A percentile compares a stretch with the other conserved stretches of the same genome.
These are phyloP conservation scores for Fusarium sterilihyphosum DNA, from an alignment of 2,329 filamentous ascomycete genomes.

Conservation along the genomic window DNA sequence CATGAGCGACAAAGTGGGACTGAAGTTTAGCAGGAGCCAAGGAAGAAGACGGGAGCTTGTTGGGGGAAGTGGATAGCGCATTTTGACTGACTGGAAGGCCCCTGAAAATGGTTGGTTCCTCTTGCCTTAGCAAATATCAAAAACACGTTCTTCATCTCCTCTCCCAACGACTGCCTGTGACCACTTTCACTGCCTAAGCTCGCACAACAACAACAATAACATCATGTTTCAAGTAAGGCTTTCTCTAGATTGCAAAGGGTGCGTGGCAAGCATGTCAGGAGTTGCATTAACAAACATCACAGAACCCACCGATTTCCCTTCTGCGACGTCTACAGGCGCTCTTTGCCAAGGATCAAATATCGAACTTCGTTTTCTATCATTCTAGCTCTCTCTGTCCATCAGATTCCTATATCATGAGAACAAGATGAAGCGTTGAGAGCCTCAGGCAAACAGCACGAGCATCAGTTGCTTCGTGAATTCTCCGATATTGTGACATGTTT, in stretches of 20 bases:
- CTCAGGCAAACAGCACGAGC: not conserved
- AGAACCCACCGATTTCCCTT: not conserved
- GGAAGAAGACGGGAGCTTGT: not conserved
- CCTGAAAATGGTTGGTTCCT: not conserved
- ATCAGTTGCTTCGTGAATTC: not conserved
- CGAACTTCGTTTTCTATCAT: not conserved
- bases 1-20: not conserved
- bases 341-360: not conserved
- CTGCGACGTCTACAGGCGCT: too few species aligned
- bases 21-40: not conserved
- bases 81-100: not conserved
- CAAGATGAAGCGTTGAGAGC: not conserved
- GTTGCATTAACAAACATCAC: not conserved
- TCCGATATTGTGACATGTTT: not conserved
- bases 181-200: not conserved
- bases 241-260: not conserved
- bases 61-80: not conserved
- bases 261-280: not conserved
- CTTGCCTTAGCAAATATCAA: not conserved
- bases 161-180: not conserved
- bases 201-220: not conserved
- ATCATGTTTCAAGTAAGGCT: not conserved
- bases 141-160: not conserved
- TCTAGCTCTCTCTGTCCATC: not conserved
- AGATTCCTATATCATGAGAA: not conserved